Conservation (phyloP, 2,329 filamentous ascomycete species). For the Beauveria sp. region DNA sequence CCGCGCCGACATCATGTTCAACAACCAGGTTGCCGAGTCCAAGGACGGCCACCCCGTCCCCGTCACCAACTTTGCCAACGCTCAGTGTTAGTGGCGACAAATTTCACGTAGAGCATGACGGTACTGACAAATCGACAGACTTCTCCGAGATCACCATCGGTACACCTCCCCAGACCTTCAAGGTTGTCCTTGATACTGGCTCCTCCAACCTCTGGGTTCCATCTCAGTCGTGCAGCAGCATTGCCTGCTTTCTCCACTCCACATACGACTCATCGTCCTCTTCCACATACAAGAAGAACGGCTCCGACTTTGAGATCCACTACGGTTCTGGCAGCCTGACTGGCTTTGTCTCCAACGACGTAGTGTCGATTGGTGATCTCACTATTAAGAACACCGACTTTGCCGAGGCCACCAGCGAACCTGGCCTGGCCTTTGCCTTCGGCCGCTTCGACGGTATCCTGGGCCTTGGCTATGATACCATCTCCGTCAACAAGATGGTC, state of each 20-base stretch:
- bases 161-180: conserved; percentile 88
- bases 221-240: conserved; percentile 80
- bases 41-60: conserved; percentile 72
- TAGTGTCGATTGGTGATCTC: conserved; percentile 79
- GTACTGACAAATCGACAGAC: conserved; percentile 46
- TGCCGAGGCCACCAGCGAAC: conserved; percentile 91
- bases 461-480: conserved; percentile 87
- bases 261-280: conserved; percentile 93
- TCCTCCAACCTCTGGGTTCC: conserved; percentile 99
- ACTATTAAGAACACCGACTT: conserved; percentile 87
- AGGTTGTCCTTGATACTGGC: conserved; percentile 96
- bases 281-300: conserved; percentile 89
- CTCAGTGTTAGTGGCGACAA: conserved; percentile 69
- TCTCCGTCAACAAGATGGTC: conserved; percentile 92
- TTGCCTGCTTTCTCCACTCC: conserved; percentile 94
- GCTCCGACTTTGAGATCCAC: conserved; percentile 81
- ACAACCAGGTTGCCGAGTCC: conserved; percentile 58
- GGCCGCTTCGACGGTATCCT: conserved; percentile 96
- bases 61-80: conserved; percentile 96
- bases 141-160: conserved; percentile 95
- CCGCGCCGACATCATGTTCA: conserved; percentile 73
- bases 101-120: not conserved
- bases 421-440: conserved; percentile 94
- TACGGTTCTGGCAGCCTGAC: conserved; percentile 93
- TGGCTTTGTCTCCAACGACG: conserved; percentile 89